A percentile compares a stretch with the other conserved stretches of the same genome.
Conservation (phyloP, 495 filamentous ascomycete species). For the Aspergillus incahuasiensis region DNA sequence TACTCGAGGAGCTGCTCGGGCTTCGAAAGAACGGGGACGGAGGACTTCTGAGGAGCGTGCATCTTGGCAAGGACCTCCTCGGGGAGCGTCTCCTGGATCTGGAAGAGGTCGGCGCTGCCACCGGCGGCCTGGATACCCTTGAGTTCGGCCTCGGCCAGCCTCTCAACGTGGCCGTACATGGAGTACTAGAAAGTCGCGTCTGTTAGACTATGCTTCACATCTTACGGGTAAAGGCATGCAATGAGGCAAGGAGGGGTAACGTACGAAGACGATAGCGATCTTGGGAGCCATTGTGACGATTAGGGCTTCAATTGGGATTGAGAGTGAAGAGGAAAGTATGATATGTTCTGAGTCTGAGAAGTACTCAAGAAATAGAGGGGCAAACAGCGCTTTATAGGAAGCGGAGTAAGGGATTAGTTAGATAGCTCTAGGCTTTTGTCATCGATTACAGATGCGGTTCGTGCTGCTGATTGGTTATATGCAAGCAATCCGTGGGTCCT, state of each 20-base stretch:
- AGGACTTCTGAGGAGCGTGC: conserved; percentile 76
- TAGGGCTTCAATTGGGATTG: background rate
- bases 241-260: conserved; percentile 27
- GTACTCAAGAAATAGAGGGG: background rate
- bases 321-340: background rate
- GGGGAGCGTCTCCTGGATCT: conserved; percentile 82
- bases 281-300: conserved; percentile 79
- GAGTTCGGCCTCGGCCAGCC: conserved; percentile 85
- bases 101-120: conserved; percentile 72
- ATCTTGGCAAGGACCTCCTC: conserved; percentile 80
- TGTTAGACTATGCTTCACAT: conserved; percentile 12
- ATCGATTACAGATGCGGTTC: conserved; percentile 32
- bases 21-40: conserved; percentile 59
- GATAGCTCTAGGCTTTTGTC: conserved; percentile 22
- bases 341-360: background rate
- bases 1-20: conserved; percentile 67
- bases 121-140: conserved; percentile 86
- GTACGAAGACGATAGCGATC: conserved; percentile 84
- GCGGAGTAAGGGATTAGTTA: background rate
- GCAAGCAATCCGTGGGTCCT: background rate
- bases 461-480: conserved; percentile 4
- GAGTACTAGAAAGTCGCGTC: conserved; percentile 62
- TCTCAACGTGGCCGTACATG: conserved; percentile 86
- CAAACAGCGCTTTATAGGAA: background rate
- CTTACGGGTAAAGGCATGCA: background rate